Evolutionary conservation across 768 basidiomycete species (phyloP).

Genomic region (Boletellus ananiceps): DNA sequence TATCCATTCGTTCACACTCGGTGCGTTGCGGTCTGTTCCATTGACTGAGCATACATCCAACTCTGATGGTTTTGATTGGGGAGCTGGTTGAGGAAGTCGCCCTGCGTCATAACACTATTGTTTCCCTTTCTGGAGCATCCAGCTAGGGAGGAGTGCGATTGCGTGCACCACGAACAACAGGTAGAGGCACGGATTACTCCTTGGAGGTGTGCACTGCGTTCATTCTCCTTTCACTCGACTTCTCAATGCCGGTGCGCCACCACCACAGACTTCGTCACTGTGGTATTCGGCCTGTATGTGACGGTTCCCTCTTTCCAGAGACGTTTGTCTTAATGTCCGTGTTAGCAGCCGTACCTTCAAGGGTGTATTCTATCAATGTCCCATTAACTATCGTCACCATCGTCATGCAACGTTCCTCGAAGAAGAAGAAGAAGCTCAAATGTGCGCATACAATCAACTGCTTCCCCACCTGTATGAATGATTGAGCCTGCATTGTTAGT

Average conservation of each 20-base stretch:
- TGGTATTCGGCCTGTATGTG: constrained; percentile 72
- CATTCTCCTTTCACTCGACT: constrained; percentile 5
- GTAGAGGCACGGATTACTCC: constrained; percentile 76
- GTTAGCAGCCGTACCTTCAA: constrained; percentile 68
- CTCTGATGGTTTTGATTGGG: constrained; percentile 41
- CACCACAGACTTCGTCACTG: constrained; percentile 59
- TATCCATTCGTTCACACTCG: constrained; percentile 57
- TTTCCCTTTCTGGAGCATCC: not conserved
- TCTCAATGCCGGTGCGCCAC: constrained; percentile 1
- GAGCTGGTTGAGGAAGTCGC: constrained; percentile 89
- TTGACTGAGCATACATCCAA: not conserved
- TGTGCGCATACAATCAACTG: constrained; percentile 37
- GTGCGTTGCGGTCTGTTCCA: constrained; percentile 4
- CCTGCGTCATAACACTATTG: constrained; percentile 41
- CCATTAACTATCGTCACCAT: constrained; percentile 6
- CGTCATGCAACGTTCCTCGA: constrained; percentile 25
- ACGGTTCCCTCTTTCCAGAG: constrained; percentile 6
- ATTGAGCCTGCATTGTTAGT: constrained; percentile 40
- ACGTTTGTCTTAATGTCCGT: constrained; percentile 17
- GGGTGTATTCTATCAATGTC: constrained; percentile 39
- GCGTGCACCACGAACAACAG: constrained; percentile 76
- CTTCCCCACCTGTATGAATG: constrained; percentile 5
- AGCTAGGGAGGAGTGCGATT: constrained; percentile 40
- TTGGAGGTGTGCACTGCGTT: constrained; percentile 49
- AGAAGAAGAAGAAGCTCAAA: constrained; percentile 68